These are phyloP conservation scores for Torulaspora quercuum DNA, from an alignment of 805 yeast genomes.

Conservation along the genomic window DNA sequence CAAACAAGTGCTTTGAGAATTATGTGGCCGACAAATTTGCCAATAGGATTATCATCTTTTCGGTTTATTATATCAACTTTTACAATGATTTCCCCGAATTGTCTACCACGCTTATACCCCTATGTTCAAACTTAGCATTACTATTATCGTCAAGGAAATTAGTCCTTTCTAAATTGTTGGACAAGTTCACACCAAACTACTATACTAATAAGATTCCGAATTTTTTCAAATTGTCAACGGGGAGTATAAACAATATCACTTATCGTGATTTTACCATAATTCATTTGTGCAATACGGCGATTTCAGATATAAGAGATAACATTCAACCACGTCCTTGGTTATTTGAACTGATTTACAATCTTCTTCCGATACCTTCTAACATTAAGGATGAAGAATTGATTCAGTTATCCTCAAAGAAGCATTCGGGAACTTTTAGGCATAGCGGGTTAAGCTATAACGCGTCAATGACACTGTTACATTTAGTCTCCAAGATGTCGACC, in stretches of 20 bases:
- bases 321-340: conserved; percentile 41
- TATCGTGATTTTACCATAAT: conserved; percentile 61
- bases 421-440: conserved; percentile 24
- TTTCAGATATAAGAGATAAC: conserved; percentile 38
- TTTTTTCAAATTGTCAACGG: conserved; percentile 42
- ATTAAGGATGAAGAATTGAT: conserved; percentile 19
- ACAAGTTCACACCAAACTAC: conserved; percentile 43
- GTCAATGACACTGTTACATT: conserved; percentile 44
- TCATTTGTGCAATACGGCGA: conserved; percentile 47
- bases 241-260: conserved; percentile 43
- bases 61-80: conserved; percentile 56
- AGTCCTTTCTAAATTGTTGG: conserved; percentile 41
- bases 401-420: conserved; percentile 32
- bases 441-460: conserved; percentile 53
- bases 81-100: conserved; percentile 31
- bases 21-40: conserved; percentile 47
- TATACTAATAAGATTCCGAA: conserved; percentile 52
- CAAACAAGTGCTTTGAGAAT: conserved; percentile 55
- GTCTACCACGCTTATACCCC: conserved; percentile 41
- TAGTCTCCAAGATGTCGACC: conserved; percentile 34
- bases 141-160: conserved; percentile 44
- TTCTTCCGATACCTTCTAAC: conserved; percentile 44
- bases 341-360: conserved; percentile 59
- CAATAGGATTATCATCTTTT: conserved; percentile 50
- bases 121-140: conserved; percentile 51